phyloP scores from a whole-genome alignment of 768 basidiomycete species.

The Austroboletus eburneus region DNA sequence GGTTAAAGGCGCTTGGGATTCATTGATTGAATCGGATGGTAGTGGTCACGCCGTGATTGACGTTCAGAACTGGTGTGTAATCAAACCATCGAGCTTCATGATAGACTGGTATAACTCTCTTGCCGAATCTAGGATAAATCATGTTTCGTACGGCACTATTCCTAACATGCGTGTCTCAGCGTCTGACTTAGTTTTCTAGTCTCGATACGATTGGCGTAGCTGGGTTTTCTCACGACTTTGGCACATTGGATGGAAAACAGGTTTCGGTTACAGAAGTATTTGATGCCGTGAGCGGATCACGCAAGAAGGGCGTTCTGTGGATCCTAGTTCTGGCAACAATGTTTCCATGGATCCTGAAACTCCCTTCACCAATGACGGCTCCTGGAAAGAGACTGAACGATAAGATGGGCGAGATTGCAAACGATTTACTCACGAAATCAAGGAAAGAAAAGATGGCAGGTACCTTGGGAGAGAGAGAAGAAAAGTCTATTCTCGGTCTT shows the following conservation, averaged over 20 bases:
- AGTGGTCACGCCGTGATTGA: slow-evolving; percentile 37
- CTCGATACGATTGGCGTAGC: slow-evolving; percentile 44
- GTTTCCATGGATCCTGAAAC: slow-evolving; percentile 29
- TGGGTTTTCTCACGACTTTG: slow-evolving; percentile 44
- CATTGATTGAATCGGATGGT: slow-evolving; percentile 19
- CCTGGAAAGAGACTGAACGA: slow-evolving; percentile 24
- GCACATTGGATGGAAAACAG: slow-evolving; percentile 35
- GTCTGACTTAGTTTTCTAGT: slow-evolving; percentile 15
- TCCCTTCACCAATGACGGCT: slow-evolving; percentile 30
- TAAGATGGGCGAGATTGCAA: slow-evolving; percentile 33
- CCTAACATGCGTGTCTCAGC: not conserved
- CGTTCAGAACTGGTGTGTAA: slow-evolving; percentile 42
- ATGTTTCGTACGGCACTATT: slow-evolving; percentile 33
- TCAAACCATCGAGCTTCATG: not conserved
- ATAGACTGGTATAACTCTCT: not conserved
- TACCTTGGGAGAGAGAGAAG: slow-evolving; percentile 26
- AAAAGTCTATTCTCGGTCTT: slow-evolving; percentile 37
- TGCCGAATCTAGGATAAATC: slow-evolving; percentile 37
- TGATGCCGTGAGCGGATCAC: slow-evolving; percentile 25
- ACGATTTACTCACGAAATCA: slow-evolving; percentile 29
- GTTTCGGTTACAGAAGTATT: slow-evolving; percentile 24
- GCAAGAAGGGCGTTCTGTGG: slow-evolving; percentile 8
- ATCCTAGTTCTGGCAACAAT: slow-evolving; percentile 23
- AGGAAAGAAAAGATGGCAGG: slow-evolving; percentile 32
- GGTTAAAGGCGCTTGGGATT: slow-evolving; percentile 33